Conservation (phyloP, 176 grass and related monocot species). For the Tillandsia fasciculata region DNA sequence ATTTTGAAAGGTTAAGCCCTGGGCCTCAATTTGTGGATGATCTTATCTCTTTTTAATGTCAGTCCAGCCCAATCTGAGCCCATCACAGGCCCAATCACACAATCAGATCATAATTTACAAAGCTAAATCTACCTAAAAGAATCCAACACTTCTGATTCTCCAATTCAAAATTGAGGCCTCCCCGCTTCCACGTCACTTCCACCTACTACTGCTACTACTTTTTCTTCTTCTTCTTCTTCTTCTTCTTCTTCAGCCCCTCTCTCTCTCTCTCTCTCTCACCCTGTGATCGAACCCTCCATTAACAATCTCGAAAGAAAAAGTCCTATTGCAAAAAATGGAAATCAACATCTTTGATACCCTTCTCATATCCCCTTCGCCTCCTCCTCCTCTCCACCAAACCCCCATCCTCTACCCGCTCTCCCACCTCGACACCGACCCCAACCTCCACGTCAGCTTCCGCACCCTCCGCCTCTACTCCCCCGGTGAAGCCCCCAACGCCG, state of each 20-base stretch:
- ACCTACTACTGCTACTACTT: too few relatives aligned
- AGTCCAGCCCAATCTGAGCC: too few relatives aligned
- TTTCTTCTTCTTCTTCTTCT: too few relatives aligned
- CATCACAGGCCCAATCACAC: too few relatives aligned
- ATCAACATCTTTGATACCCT: conserved; percentile 28
- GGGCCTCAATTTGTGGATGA: too few relatives aligned
- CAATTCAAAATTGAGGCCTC: background rate
- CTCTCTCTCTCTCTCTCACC: background rate
- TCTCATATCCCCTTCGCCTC: conserved; percentile 15
- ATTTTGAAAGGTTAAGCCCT: too few relatives aligned
- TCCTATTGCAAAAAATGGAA: background rate
- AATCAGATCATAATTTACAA: background rate
- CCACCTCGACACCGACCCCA: conserved; percentile 53
- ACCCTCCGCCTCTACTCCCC: conserved; percentile 46
- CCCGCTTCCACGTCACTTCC: background rate
- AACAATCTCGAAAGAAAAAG: background rate
- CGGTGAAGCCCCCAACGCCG: conserved; percentile 4
- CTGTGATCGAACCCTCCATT: background rate
- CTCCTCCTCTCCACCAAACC: background rate
- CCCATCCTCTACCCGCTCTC: conserved; percentile 30
- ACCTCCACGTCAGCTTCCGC: conserved; percentile 57
- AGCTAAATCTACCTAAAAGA: background rate
- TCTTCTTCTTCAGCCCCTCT: too few relatives aligned
- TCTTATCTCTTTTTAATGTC: too few relatives aligned
- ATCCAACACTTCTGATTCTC: background rate